These are phyloP conservation scores for Candida maris DNA, from an alignment of 805 yeast genomes.

Conservation along the genomic window DNA sequence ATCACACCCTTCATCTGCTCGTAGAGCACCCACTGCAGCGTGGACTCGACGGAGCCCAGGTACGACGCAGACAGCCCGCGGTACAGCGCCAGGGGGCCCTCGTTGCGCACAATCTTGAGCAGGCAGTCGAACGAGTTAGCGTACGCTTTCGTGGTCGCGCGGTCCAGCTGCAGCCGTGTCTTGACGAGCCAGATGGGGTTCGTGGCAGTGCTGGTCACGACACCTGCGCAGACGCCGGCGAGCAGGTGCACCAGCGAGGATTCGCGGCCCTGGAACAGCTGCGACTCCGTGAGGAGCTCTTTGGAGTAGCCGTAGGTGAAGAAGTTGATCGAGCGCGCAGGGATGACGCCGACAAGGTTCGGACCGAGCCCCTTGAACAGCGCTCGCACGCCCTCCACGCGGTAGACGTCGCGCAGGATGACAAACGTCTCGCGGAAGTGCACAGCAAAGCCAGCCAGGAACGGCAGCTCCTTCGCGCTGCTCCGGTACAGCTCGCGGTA, in stretches of 20 bases:
- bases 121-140: slow-evolving; percentile 85
- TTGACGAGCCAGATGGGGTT: slow-evolving; percentile 98
- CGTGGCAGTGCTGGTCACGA: slow-evolving; percentile 92
- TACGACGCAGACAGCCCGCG: slow-evolving; percentile 93
- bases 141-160: slow-evolving; percentile 58
- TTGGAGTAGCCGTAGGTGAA: slow-evolving; percentile 96
- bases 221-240: slow-evolving; percentile 89
- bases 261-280: slow-evolving; percentile 71
- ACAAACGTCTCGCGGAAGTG: slow-evolving; percentile 82
- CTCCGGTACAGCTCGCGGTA: slow-evolving; percentile 52
- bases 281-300: slow-evolving; percentile 54
- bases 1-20: slow-evolving; percentile 87
- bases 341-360: slow-evolving; percentile 93
- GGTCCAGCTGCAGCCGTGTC: slow-evolving; percentile 90
- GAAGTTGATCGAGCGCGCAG: slow-evolving; percentile 95
- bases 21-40: slow-evolving; percentile 93
- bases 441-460: slow-evolving; percentile 34
- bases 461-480: slow-evolving; percentile 28
- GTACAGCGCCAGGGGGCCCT: slow-evolving; percentile 79
- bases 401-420: slow-evolving; percentile 66
- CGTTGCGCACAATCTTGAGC: slow-evolving; percentile 60
- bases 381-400: slow-evolving; percentile 78
- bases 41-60: slow-evolving; percentile 87
- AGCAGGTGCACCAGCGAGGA: slow-evolving; percentile 79
- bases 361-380: slow-evolving; percentile 96